Conservation (phyloP, 495 filamentous ascomycete genomes). For the Aspergillus indologenus region DNA sequence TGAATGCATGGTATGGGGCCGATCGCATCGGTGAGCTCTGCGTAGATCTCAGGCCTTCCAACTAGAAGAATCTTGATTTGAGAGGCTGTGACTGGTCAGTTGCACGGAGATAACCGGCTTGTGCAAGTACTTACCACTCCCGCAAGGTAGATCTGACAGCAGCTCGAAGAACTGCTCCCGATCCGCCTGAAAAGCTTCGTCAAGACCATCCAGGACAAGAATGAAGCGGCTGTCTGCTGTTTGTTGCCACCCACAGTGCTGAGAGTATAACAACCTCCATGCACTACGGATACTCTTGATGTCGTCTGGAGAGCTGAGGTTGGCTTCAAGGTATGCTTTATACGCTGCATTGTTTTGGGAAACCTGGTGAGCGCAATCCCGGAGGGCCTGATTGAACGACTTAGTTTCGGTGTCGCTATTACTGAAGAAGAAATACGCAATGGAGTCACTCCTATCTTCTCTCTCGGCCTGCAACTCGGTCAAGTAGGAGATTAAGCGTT, state of each 20-base stretch:
- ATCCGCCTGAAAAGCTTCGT: slow-evolving; percentile 3
- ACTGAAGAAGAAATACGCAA: slow-evolving; percentile 36
- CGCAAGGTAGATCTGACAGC: not conserved
- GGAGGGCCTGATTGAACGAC: slow-evolving; percentile 24
- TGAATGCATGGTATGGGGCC: not conserved
- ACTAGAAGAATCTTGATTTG: not conserved
- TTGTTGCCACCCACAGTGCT: not conserved
- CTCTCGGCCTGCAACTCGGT: slow-evolving; percentile 1
- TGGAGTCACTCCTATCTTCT: slow-evolving; percentile 5
- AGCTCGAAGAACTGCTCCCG: not conserved
- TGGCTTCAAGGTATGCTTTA: not conserved
- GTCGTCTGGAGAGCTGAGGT: slow-evolving; percentile 1
- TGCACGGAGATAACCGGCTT: not conserved
- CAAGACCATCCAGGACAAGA: slow-evolving; percentile 4
- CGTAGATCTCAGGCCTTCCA: slow-evolving; percentile 6
- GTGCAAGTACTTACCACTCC: not conserved
- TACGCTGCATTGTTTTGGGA: slow-evolving; percentile 2
- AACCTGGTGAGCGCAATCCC: slow-evolving; percentile 31
- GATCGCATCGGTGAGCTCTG: not conserved
- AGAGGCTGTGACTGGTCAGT: not conserved
- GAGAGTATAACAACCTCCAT: not conserved
- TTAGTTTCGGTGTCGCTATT: slow-evolving; percentile 26
- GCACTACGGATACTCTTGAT: not conserved
- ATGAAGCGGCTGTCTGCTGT: not conserved
- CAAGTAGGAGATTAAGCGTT: slow-evolving; percentile 24